Conservation (phyloP, 805 yeast genomes). For the Zygosaccharomyces kombuchaensis region DNA sequence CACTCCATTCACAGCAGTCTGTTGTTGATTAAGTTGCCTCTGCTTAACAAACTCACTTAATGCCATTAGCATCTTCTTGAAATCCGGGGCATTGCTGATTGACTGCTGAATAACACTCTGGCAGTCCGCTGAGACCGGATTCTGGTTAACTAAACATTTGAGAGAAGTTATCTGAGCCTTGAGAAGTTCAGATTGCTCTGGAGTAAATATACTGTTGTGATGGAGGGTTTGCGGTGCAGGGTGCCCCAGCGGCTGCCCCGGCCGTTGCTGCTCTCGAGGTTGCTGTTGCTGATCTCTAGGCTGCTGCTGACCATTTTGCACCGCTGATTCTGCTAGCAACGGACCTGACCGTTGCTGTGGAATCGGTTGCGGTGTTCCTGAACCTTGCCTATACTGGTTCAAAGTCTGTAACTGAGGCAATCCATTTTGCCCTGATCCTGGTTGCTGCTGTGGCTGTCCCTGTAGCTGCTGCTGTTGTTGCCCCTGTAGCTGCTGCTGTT, state of each 20-base stretch:
- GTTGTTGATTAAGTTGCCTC: constrained; percentile 12
- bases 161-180: constrained; percentile 37
- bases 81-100: constrained; percentile 33
- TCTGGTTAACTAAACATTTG: constrained; percentile 30
- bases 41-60: constrained; percentile 30
- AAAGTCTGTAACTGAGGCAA: constrained; percentile 6
- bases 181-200: constrained; percentile 31
- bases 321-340: neutral
- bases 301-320: constrained; percentile 6
- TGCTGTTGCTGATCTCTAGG: constrained; percentile 7
- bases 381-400: constrained; percentile 7
- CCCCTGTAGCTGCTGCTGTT: constrained; percentile 16
- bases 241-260: constrained; percentile 10
- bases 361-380: constrained; percentile 1
- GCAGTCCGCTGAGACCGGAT: constrained; percentile 28
- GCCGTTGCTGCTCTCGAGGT: constrained; percentile 7
- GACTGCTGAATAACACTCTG: constrained; percentile 31
- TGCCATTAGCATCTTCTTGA: constrained; percentile 29
- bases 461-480: constrained; percentile 12
- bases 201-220: constrained; percentile 22
- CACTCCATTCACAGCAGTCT: neutral
- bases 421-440: constrained; percentile 10
- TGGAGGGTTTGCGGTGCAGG: constrained; percentile 5
- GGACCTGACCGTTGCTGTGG: neutral
- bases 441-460: constrained; percentile 14